Evolutionary conservation across 495 filamentous ascomycete genomes (phyloP), one percentile per base, ranked within the genome.

Genomic region (Staphylotrichum tortipilum): DNA sequence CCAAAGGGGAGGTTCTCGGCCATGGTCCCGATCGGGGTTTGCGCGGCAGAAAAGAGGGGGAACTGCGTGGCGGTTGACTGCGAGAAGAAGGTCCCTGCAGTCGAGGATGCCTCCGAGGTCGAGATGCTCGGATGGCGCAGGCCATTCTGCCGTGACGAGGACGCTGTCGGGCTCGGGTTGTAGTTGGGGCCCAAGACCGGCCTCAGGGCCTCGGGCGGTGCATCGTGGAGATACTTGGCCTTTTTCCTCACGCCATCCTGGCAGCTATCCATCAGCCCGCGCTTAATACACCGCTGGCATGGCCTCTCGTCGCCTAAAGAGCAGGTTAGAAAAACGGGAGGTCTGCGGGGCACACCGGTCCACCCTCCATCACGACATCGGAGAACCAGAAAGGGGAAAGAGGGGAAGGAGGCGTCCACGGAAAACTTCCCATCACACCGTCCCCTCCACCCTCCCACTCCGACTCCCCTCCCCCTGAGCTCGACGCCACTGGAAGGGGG

Each of bases 191-290:
- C 77, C 23, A 80, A 58, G 7, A 80, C 77, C 3, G 75, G 76
- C 37, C 77, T 62, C 24, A 80, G 54, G 10, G 76, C 74, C 52
- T 92, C 89, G 47, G 86, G 79, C 31, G 90, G 88, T 22, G 91
- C 89, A 72, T 96, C 92, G 68, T 95, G 90, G 40, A 98, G 84
- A 71, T 98, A 98, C 66, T 98, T 98, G 54, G 92, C 92, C 75
- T 97, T 98, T 69, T 98, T 97, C 52, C 92, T 85, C 33, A 95
- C 88, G 35, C 92, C 92, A 61, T 98, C 92, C 62, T 94, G 88
- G 64, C 92, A 98, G 33, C 77, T 78, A 64, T 95, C 88, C 53
- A 88, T 85, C 38, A 96, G 78, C 17, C 88, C 86, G 39, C 91
- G 84, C 66, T 95, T 95, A 53, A 95, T 87, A 68, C 92, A 98